Evolutionary conservation across 331 rosid genomes (phyloP).

Genomic region (Acacia pycnantha): DNA sequence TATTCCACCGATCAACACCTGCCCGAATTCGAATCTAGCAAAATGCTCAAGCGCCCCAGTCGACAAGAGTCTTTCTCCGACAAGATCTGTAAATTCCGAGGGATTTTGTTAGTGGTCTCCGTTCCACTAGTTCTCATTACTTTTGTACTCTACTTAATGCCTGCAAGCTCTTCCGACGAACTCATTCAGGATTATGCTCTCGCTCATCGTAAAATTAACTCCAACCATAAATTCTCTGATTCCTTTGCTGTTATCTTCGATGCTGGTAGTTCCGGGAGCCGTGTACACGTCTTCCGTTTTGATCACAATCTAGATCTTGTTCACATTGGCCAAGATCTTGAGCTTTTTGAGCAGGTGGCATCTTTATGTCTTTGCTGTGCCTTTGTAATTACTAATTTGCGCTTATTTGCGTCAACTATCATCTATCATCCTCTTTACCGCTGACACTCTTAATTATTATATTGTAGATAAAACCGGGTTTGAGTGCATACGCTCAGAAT

Average conservation of each 20-base stretch:
- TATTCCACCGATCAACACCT: conserved; percentile 33
- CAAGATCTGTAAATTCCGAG: conserved; percentile 62
- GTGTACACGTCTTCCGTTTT: conserved; percentile 84
- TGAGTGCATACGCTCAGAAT: conserved; percentile 66
- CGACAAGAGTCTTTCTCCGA: conserved; percentile 60
- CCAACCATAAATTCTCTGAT: conserved; percentile 32
- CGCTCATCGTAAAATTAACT: conserved; percentile 50
- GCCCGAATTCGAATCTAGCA: conserved; percentile 44
- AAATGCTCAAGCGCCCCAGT: conserved; percentile 69
- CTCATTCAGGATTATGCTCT: conserved; percentile 45
- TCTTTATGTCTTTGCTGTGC: not conserved
- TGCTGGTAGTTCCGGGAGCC: conserved; percentile 98
- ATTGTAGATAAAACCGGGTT: conserved; percentile 67
- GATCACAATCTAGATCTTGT: conserved; percentile 65
- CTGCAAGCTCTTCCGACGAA: conserved; percentile 37
- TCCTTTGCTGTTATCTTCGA: conserved; percentile 75
- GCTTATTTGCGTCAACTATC: not conserved
- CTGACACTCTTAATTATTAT: not conserved
- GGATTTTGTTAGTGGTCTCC: conserved; percentile 59
- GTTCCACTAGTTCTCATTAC: conserved; percentile 65
- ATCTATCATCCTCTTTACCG: not conserved
- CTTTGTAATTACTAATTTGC: not conserved
- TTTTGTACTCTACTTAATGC: conserved; percentile 59
- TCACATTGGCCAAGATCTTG: conserved; percentile 77
- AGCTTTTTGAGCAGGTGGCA: conserved; percentile 65